Evolutionary conservation across 805 yeast genomes (phyloP), one percentile per base, ranked within the genome.

Genomic region (Wickerhamiella vanderwaltii): DNA sequence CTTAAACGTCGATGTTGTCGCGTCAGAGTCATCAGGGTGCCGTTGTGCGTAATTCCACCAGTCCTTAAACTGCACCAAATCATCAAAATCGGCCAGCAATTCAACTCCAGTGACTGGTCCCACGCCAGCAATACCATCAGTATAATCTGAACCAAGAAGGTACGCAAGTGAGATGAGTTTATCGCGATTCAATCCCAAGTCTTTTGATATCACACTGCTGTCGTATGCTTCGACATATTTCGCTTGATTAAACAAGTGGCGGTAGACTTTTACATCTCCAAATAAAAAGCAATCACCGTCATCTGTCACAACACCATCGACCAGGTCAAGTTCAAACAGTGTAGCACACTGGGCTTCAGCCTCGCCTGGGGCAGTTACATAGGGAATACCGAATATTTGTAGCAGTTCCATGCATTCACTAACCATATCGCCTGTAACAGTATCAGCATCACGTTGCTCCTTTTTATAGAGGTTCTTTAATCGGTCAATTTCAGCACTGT

Each of bases 281-380:
- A 91, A 91, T 28, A 91, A 60, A 51, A 91, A 91, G 38, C 94
- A 86, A 69, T 91, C 99, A 50, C 95, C 84, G 65, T 91, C 99
- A 61, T 91, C 99, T 0, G 98, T 91, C 18, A 91, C 78, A 5
- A 91, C 79, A 0, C 98, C 99, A 59, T 91, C 97, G 3, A 88
- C 95, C 15, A 91, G 64, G 0, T 71, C 73, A 17, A 86, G 58
- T n/a, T 60, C 55, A 29, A 75, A 59, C 5, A 91, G 61, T 49
- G 79, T 83, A 0, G 95, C 95, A 62, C 99, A 91, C 55, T 91
- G 98, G 0, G 98, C 97, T 62, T 91, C 99, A 1, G 98, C 98
- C 61, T 91, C 99, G 87, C 85, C 85, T 1, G 98, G 99, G 0
- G 98, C 96, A 0, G 94, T 83, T 7, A 91, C 71, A 50, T 75